Evolutionary conservation across 495 filamentous ascomycete genomes (phyloP), one percentile per base, ranked within the genome.

Genomic region (Hypomontagnella monticulosa): DNA sequence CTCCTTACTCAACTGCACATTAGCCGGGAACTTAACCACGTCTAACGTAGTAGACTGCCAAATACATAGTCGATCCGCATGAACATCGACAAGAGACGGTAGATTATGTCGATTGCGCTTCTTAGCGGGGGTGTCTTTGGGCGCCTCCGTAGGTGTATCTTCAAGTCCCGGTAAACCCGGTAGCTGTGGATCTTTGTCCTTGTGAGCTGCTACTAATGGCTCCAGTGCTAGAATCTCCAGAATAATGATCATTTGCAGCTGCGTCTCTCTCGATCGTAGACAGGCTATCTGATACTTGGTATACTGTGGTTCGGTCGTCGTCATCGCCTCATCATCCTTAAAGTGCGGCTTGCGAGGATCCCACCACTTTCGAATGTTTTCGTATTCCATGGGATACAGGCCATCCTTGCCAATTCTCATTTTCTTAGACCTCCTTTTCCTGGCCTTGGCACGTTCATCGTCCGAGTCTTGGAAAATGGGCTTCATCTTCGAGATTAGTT

Each of bases 61-160:
- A 37, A 99, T 99, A 72, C 93, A 96, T 18, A 99, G 81, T 33
- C 93, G 87, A 73, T 99, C 96, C 9, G 96, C 84, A 48, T 96
- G 87, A 3, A 96, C 78, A 67, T 98, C 94, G 6, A 99, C 81
- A 16, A 93, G 81, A 1, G 88, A 55, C 0, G 79, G 75, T 1
- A 83, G 48, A 53, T 81, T 79, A 48, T 77, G 77, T 40, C 72
- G 77, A 51, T 66, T 81, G 32, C 73, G 66, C 71, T 76, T 84
- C 69, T 76, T 74, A 11, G 69, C 49, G 1, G 59, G 47, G 4
- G 23, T 70, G 43, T 54, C 72, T 47, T 58, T 72, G 33, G 60
- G 67, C 51, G 40, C 12, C 18, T 53, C 56, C 12, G 64, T 57
- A 46, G 48, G n/a, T 12, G 32, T 3, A 7, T 63, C 57, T 32